Percentiles rank a stretch among this genome's conserved stretches.
These are phyloP conservation scores for Parathielavia appendiculata DNA, from an alignment of 495 filamentous ascomycete genomes.

Conservation along the genomic window DNA sequence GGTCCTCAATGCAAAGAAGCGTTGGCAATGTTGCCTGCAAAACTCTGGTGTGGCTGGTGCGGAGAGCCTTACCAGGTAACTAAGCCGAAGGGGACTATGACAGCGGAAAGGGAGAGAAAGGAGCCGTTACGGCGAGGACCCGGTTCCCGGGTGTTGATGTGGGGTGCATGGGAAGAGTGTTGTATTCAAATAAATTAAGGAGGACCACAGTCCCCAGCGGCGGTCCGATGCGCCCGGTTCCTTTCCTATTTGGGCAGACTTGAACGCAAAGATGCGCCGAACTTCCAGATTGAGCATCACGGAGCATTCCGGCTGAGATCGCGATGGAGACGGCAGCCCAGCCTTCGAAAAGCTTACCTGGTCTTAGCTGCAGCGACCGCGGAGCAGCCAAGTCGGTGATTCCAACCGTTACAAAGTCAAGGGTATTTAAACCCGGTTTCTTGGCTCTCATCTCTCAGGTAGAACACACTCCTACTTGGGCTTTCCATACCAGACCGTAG, in stretches of 20 bases:
- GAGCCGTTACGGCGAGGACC: no score
- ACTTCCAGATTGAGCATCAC: slow-evolving; percentile 9
- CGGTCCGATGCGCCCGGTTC: neutral
- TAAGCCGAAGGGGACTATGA: no score
- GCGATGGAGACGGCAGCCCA: neutral
- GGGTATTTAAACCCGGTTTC: neutral
- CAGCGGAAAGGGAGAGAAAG: no score
- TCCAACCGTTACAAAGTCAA: neutral
- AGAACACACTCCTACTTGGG: neutral
- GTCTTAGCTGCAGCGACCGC: neutral
- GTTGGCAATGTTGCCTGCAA: no score
- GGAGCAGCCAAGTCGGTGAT: neutral
- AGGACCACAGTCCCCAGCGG: no score
- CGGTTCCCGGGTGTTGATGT: no score
- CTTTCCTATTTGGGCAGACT: neutral
- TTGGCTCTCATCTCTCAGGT: neutral
- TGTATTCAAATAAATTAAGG: no score
- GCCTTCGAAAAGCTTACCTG: neutral
- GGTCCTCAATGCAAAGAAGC: no score
- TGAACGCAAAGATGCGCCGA: neutral
- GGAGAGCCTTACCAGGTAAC: no score
- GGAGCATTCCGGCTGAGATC: neutral
- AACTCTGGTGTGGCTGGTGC: no score
- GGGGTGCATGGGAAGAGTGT: no score
- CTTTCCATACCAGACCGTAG: neutral